phyloP scores from a whole-genome alignment of 805 yeast genomes.

The Lachancea fermentati region DNA sequence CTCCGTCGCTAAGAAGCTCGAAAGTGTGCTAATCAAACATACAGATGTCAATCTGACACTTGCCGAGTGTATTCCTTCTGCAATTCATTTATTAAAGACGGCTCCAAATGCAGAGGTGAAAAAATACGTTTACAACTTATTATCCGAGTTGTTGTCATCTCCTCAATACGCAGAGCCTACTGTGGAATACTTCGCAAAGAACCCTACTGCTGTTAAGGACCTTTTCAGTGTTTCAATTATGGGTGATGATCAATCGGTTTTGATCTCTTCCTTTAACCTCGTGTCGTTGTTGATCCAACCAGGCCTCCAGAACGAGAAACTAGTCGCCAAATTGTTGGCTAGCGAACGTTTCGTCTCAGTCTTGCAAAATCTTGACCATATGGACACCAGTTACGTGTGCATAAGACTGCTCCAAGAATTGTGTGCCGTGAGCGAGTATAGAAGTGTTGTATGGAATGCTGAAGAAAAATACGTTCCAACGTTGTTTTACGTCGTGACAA shows the following conservation, averaged over 20 bases:
- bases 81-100: constrained; percentile 25
- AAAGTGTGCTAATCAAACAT: constrained; percentile 22
- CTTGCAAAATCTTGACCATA: constrained; percentile 23
- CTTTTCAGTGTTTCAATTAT: constrained; percentile 24
- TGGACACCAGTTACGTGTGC: constrained; percentile 30
- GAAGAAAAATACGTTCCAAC: constrained; percentile 43
- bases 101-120: constrained; percentile 25
- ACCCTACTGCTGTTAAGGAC: constrained; percentile 18
- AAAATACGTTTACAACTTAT: constrained; percentile 27
- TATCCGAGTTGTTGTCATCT: constrained; percentile 28
- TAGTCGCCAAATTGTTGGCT: constrained; percentile 19
- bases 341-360: constrained; percentile 22
- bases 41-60: constrained; percentile 1
- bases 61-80: constrained; percentile 7
- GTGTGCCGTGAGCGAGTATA: constrained; percentile 23
- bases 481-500: constrained; percentile 42
- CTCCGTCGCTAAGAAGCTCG: constrained; percentile 33
- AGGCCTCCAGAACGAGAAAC: constrained; percentile 13
- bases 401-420: constrained; percentile 31
- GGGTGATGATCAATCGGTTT: constrained; percentile 27
- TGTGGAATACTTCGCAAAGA: constrained; percentile 18
- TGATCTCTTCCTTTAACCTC: constrained; percentile 29
- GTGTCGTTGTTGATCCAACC: constrained; percentile 29
- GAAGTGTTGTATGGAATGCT: constrained; percentile 23
- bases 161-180: constrained; percentile 17